Base-by-base conservation (phyloP, 1,139 yeast genomes). In the Hanseniaspora sp. region DNA sequence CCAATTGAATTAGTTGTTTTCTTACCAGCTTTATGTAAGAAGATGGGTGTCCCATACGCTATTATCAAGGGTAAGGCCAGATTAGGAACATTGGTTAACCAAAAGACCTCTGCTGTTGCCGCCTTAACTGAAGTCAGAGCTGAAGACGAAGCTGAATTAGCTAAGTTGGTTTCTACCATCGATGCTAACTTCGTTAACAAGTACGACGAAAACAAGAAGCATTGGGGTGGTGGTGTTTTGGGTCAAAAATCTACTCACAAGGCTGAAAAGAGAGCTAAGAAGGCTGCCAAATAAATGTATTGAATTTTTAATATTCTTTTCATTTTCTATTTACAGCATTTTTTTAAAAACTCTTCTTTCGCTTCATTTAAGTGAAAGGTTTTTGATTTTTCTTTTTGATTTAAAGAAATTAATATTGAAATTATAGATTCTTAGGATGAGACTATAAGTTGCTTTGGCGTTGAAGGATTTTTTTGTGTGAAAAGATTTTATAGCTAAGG, bases 141-240 rank as follows among this genome's bases (percentile, higher is more conserved):
- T 63, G 96, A 86, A 73, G 97, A 92, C 74, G 94, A 87, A 78
- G 81, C 95, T 71, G 90, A 87, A 70, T 82, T 90, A 67, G 86
- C 96, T 64, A 85, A 87, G 74, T 81, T 90, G 69, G 79, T 90
- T 66, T 83, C 96, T 59, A 84, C 97, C 71, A 80, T 92, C 73
- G 82, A 86, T 75, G 83, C 95, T 64, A 88, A 87, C 92, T 90
- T 82, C 76, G 73, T 76, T 67, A 95, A 86, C 70, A 86, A 87
- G 77, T 86, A 83, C 83, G 96, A 90, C 69, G 96, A 90, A 66
- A 71, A 79, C 73, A 90, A 95, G 81, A 87, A 86, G 78, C 95
- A 87, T 83, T 90, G 97, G 97, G 97, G 97, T 82, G 97, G 98
- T 79, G 97, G 97, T 81, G 71, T 86, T 74, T 78, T 92, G 80